Base-by-base conservation (phyloP, 768 basidiomycete species). In the Steccherinum ochraceum region DNA sequence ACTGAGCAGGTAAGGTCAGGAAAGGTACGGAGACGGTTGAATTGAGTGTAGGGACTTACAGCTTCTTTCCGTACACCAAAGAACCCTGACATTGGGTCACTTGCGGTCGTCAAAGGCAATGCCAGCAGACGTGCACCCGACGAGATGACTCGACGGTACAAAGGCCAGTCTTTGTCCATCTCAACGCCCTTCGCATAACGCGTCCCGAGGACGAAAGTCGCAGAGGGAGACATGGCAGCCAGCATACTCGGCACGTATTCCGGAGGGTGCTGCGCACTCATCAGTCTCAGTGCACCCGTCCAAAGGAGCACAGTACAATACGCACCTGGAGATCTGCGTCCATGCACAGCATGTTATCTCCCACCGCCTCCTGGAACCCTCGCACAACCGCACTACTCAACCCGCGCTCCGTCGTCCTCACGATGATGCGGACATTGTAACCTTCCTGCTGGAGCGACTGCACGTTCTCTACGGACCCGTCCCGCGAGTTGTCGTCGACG, bases 31-130 rank as follows among this genome's bases (percentile, higher is more conserved):
- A 13, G 20, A 12, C 18, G 3, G 24, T 12, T 1, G 1, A 1
- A 21, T 11, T 18, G 12, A 23, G 30, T n/a, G 12, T 23, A 20
- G 25, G 42, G 13, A 54, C 63, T 12, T 25, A 64, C 63, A 4
- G 60, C 47, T 43, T 64, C 63, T 46, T 58, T 62, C 25, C 63
- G 57, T 43, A 64, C 57, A 24, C 63, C 63, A 43, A 64, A 64
- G 58, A 64, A 64, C 2, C 63, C 63, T 1, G 63, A 58, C 63
- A 64, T 64, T 35, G 63, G 63, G 53, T 64, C 63, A 53, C 63
- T 64, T 4, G 63, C 63, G 39, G 63, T 51, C 16, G 63, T 64
- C 24, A 64, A 53, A 0, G 63, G 61, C 5, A 62, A 57, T 4
- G 63, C 61, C 45, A 64, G 58, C 51, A 64, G 45, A 12, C 63